Conservation (phyloP, 2,329 filamentous ascomycete genomes). For the Penicillium sp. region DNA sequence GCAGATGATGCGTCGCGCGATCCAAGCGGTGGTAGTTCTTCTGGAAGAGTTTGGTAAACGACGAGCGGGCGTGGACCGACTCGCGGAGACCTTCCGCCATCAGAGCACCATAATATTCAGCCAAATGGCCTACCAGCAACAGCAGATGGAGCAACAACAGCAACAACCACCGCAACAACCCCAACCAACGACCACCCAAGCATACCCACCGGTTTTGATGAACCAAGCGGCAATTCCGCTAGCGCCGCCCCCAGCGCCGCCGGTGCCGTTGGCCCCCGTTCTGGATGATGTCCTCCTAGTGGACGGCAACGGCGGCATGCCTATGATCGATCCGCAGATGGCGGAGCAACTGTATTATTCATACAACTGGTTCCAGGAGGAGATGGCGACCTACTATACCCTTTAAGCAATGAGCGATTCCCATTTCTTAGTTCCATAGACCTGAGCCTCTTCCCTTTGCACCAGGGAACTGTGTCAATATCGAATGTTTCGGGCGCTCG, state of each 20-base stretch:
- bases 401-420: slow-evolving; percentile 25
- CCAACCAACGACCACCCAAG: slow-evolving; percentile 19
- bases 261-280: slow-evolving; percentile 37
- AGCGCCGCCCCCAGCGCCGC: slow-evolving; percentile 22
- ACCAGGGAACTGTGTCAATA: not conserved
- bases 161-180: slow-evolving; percentile 20
- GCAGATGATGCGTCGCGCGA: slow-evolving; percentile 41
- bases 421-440: slow-evolving; percentile 13
- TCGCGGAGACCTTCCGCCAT: slow-evolving; percentile 43
- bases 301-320: slow-evolving; percentile 34
- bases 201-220: slow-evolving; percentile 18
- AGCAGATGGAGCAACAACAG: slow-evolving; percentile 28
- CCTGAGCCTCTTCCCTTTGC: too few relatives aligned
- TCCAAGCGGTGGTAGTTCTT: slow-evolving; percentile 41
- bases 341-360: slow-evolving; percentile 43
- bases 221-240: slow-evolving; percentile 23
- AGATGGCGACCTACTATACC: slow-evolving; percentile 46
- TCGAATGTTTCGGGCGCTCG: not conserved
- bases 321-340: slow-evolving; percentile 41
- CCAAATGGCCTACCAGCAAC: slow-evolving; percentile 41
- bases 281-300: slow-evolving; percentile 42
- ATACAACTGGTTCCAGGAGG: slow-evolving; percentile 46
- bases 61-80: slow-evolving; percentile 40
- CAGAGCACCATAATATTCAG: slow-evolving; percentile 45
- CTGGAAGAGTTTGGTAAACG: slow-evolving; percentile 45